Conservation (phyloP, 176 grass and related monocot genomes). For the Oryza punctata region DNA sequence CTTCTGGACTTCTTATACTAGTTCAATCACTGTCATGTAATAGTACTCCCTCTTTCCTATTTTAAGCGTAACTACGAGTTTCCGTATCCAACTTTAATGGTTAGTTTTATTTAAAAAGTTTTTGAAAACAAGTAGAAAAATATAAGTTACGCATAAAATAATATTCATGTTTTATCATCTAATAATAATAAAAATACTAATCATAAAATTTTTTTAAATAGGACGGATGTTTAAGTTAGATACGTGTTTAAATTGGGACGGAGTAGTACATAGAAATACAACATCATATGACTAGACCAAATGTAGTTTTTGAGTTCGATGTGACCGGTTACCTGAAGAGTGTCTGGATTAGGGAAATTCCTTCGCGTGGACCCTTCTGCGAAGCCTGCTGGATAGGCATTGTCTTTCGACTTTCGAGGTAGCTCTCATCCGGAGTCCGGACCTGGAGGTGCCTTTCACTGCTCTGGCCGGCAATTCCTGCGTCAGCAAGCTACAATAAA, state of each 20-base stretch:
- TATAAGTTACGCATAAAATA: too few species aligned
- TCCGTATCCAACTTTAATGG: too few species aligned
- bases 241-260: too few species aligned
- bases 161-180: too few species aligned
- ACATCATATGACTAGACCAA: background rate
- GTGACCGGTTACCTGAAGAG: constrained; percentile 15
- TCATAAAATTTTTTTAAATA: too few species aligned
- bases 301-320: background rate
- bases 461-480: background rate
- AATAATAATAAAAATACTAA: too few species aligned
- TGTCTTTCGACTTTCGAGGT: background rate
- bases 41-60: too few species aligned
- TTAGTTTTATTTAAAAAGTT: too few species aligned
- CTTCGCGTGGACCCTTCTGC: background rate
- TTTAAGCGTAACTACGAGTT: too few species aligned
- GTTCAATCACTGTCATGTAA: background rate
- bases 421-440: background rate
- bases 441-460: background rate
- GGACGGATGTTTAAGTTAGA: too few species aligned
- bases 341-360: background rate
- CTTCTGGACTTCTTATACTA: background rate
- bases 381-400: background rate
- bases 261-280: background rate
- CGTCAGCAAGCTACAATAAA: background rate
- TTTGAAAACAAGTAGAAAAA: too few species aligned